Conservation (phyloP, 2,329 filamentous ascomycete species). For the Chlorencoelia australis region DNA sequence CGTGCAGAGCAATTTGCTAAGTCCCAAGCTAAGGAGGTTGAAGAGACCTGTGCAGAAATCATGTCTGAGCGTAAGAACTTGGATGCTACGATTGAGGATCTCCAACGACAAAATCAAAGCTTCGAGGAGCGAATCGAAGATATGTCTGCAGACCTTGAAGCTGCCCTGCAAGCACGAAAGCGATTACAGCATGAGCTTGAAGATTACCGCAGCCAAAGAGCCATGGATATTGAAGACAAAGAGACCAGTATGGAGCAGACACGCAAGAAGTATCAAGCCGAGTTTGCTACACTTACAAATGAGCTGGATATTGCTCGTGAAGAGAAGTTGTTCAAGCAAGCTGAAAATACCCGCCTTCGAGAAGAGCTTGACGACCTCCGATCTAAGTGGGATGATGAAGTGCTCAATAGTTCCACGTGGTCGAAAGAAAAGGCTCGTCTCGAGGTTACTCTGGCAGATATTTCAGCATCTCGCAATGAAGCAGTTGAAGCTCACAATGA, state of each 20-base stretch:
- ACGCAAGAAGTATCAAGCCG: conserved; percentile 90
- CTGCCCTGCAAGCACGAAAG: conserved; percentile 80
- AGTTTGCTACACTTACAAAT: conserved; percentile 80
- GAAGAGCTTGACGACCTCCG: conserved; percentile 92
- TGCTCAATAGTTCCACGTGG: conserved; percentile 95
- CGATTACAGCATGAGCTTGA: conserved; percentile 93
- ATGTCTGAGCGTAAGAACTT: conserved; percentile 90
- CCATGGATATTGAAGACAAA: conserved; percentile 95
- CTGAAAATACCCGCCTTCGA: conserved; percentile 78
- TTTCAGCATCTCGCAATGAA: conserved; percentile 86
- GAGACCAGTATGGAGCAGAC: conserved; percentile 95
- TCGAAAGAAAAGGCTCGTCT: conserved; percentile 93
- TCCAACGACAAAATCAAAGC: conserved; percentile 80
- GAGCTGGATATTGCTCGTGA: conserved; percentile 92
- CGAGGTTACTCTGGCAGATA: conserved; percentile 79
- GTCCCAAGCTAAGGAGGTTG: conserved; percentile 77
- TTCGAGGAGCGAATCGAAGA: conserved; percentile 90
- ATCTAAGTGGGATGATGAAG: conserved; percentile 96
- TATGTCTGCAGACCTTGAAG: conserved; percentile 78
- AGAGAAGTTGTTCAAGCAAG: conserved; percentile 74
- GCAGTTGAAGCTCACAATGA: conserved; percentile 90
- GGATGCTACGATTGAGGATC: conserved; percentile 76
- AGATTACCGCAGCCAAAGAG: conserved; percentile 89
- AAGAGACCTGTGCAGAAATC: conserved; percentile 80
- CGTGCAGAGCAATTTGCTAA: conserved; percentile 92